A percentile compares a stretch with the other conserved stretches of the same genome.
These are phyloP conservation scores for Neobulgaria alba DNA, from an alignment of 2,329 filamentous ascomycete species.

Conservation along the genomic window DNA sequence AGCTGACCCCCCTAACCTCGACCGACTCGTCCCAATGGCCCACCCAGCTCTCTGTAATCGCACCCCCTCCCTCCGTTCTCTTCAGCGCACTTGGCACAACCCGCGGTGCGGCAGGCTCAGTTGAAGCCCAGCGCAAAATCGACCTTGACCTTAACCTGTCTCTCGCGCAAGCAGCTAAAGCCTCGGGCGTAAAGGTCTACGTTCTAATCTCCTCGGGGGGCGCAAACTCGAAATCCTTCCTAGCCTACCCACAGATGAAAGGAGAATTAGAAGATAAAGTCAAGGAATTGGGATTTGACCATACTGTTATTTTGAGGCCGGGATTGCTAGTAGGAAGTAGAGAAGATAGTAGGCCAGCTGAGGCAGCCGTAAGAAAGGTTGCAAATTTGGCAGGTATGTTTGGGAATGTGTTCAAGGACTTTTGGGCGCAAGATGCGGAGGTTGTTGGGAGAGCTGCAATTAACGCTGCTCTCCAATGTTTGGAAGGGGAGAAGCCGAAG, in stretches of 20 bases:
- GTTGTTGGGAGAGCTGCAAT: slow-evolving; percentile 49
- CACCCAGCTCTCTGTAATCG: slow-evolving; percentile 44
- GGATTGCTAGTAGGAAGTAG: slow-evolving; percentile 68
- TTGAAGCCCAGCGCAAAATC: slow-evolving; percentile 77
- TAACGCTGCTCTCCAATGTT: slow-evolving; percentile 36
- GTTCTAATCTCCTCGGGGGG: slow-evolving; percentile 39
- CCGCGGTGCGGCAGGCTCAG: slow-evolving; percentile 60
- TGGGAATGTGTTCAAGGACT: slow-evolving; percentile 46
- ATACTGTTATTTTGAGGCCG: slow-evolving; percentile 68
- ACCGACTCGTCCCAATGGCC: slow-evolving; percentile 64
- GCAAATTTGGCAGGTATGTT: slow-evolving; percentile 48
- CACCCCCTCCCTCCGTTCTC: slow-evolving; percentile 53
- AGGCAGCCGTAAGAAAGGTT: slow-evolving; percentile 46
- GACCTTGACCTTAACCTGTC: slow-evolving; percentile 81
- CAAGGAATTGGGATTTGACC: slow-evolving; percentile 63
- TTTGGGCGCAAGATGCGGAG: slow-evolving; percentile 57
- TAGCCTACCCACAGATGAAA: slow-evolving; percentile 67
- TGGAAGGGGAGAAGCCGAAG: slow-evolving; percentile 35
- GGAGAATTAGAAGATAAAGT: slow-evolving; percentile 76
- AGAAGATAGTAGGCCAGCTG: slow-evolving; percentile 49
- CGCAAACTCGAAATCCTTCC: slow-evolving; percentile 41
- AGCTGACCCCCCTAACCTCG: slow-evolving; percentile 59
- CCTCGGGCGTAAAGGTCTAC: slow-evolving; percentile 57
- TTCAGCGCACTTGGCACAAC: slow-evolving; percentile 79
- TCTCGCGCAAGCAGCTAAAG: slow-evolving; percentile 66